These are phyloP conservation scores for Massariosphaeria phaeospora DNA, from an alignment of 495 filamentous ascomycete genomes.

Conservation along the genomic window DNA sequence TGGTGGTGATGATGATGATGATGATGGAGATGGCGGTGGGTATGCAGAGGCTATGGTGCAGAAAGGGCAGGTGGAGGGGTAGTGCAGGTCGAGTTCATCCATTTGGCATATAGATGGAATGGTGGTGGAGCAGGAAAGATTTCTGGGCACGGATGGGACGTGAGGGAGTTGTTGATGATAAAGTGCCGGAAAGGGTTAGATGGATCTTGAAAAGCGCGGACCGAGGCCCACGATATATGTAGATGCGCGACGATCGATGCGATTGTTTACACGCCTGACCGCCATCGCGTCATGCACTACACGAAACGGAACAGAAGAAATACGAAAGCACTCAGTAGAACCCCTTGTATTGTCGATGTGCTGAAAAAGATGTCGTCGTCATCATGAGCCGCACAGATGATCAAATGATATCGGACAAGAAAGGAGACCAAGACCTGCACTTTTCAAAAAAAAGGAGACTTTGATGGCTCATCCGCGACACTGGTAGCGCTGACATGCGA, in stretches of 20 bases:
- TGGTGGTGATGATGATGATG: constrained; percentile 29
- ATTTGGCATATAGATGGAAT: background rate
- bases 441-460: background rate
- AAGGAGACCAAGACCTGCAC: background rate
- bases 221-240: background rate
- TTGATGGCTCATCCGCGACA: background rate
- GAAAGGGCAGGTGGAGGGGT: constrained; percentile 54
- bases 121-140: background rate
- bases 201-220: background rate
- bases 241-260: no score
- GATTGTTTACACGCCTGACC: constrained; percentile 1
- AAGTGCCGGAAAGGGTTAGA: background rate
- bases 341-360: no score
- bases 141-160: background rate
- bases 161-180: background rate
- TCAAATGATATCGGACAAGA: background rate
- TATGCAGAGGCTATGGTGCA: constrained; percentile 54
- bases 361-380: background rate
- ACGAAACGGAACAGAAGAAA: no score
- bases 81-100: constrained; percentile 25
- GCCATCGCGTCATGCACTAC: background rate
- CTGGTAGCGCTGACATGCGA: no score
- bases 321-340: no score
- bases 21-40: constrained; percentile 27
- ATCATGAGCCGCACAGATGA: background rate